Evolutionary conservation across 371 early-diverging fungal genomes (phyloP).

Genomic region (Parasitella parasitica): DNA sequence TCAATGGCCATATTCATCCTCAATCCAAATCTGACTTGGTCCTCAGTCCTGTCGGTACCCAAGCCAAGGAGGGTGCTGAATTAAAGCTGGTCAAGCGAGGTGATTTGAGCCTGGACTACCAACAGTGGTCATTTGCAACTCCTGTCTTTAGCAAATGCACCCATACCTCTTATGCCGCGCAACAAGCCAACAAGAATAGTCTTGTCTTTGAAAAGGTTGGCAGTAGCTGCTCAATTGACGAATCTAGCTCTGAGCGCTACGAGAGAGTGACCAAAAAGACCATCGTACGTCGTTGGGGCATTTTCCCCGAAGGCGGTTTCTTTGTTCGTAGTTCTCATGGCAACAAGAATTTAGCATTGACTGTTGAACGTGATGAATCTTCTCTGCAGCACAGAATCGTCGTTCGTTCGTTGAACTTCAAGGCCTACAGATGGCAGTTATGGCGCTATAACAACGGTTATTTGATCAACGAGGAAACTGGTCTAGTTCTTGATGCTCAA

Average conservation of each 20-base stretch:
- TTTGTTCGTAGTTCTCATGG: conserved; percentile 39
- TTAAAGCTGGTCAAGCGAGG: conserved; percentile 34
- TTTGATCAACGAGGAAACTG: conserved; percentile 55
- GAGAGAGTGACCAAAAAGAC: conserved; percentile 32
- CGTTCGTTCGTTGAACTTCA: conserved; percentile 37
- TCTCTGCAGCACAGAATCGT: conserved; percentile 20
- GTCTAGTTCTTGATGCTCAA: conserved; percentile 49
- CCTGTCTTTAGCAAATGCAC: conserved; percentile 33
- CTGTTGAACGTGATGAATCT: conserved; percentile 25
- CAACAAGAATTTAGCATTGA: conserved; percentile 33
- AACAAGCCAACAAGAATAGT: conserved; percentile 15
- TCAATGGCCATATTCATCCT: conserved; percentile 47
- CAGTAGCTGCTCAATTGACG: conserved; percentile 17
- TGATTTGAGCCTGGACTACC: conserved; percentile 19
- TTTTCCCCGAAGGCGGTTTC: conserved; percentile 41
- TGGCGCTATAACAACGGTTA: conserved; percentile 53
- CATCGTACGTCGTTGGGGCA: conserved; percentile 44
- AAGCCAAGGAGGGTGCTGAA: conserved; percentile 25
- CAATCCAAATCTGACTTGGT: conserved; percentile 34
- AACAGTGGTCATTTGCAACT: conserved; percentile 44
- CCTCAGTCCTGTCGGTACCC: conserved; percentile 21
- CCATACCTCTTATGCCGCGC: conserved; percentile 16
- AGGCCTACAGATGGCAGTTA: conserved; percentile 47
- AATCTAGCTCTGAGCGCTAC: conserved; percentile 28
- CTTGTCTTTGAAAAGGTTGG: conserved; percentile 12